A percentile compares a stretch with the other conserved stretches of the same genome.
phyloP scores from a whole-genome alignment of 2,329 filamentous ascomycete species.

The Fusarium pseudocircinatum region DNA sequence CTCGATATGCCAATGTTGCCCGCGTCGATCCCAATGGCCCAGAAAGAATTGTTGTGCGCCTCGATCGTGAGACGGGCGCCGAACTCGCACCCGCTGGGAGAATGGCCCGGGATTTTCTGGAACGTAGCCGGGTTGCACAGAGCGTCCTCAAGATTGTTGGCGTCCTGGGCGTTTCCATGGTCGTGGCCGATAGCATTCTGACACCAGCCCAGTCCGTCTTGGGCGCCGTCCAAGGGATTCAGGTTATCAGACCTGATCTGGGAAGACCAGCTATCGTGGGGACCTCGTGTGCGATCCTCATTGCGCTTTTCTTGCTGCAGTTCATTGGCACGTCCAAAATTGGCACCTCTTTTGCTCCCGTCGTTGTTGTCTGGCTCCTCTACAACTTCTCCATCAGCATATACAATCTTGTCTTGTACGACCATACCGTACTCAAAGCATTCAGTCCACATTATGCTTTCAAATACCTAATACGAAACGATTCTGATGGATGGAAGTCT shows the following conservation, averaged over 20 bases:
- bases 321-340: constrained; percentile 71
- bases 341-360: constrained; percentile 69
- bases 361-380: constrained; percentile 73
- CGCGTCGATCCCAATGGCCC: constrained; percentile 63
- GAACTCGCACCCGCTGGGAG: constrained; percentile 64
- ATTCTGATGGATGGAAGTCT: constrained; percentile 68
- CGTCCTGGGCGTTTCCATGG: constrained; percentile 73
- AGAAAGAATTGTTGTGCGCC: constrained; percentile 62
- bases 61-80: constrained; percentile 66
- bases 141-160: constrained; percentile 68
- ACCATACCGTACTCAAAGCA: constrained; percentile 64
- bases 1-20: constrained; percentile 68
- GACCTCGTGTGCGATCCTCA: constrained; percentile 70
- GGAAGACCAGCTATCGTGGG: constrained; percentile 68
- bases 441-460: constrained; percentile 70
- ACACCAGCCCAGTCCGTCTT: constrained; percentile 77
- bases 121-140: constrained; percentile 63
- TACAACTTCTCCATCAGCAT: constrained; percentile 72
- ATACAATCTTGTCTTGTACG: constrained; percentile 65
- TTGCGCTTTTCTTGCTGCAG: constrained; percentile 71
- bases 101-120: constrained; percentile 64
- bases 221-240: constrained; percentile 72
- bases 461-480: constrained; percentile 67
- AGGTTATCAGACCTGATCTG: constrained; percentile 67
- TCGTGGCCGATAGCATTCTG: constrained; percentile 72